Conservation (phyloP, 1,139 yeast genomes). For the Taphrina communis region DNA sequence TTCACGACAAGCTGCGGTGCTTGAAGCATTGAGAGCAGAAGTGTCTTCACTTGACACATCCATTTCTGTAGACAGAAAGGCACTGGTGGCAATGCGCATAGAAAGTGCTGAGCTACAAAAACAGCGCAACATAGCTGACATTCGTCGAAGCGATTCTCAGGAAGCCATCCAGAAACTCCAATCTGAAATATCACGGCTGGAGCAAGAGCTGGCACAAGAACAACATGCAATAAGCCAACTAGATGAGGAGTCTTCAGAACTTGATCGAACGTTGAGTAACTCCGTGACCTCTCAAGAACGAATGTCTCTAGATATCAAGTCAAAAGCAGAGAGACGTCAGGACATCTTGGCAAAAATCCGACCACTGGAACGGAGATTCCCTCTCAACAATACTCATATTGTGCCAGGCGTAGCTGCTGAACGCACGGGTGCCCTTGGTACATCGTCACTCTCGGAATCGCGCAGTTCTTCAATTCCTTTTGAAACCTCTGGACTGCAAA, state of each 20-base stretch:
- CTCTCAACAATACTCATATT: neutral
- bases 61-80: neutral
- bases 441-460: no score
- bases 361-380: neutral
- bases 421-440: no score
- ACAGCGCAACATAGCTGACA: neutral
- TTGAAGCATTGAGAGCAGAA: neutral
- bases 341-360: neutral
- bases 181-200: constrained; percentile 15
- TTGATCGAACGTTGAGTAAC: neutral
- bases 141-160: constrained; percentile 5
- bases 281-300: neutral
- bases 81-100: neutral
- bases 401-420: neutral
- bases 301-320: neutral
- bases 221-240: neutral
- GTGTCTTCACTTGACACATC: neutral
- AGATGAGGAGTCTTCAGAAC: neutral
- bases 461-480: no score
- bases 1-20: neutral
- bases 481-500: no score
- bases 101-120: constrained; percentile 4
- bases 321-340: neutral
- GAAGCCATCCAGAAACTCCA: neutral
- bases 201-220: constrained; percentile 15